Evolutionary conservation across 164 flowering plant genomes (phyloP).

Genomic region (Aristolochia californica): DNA sequence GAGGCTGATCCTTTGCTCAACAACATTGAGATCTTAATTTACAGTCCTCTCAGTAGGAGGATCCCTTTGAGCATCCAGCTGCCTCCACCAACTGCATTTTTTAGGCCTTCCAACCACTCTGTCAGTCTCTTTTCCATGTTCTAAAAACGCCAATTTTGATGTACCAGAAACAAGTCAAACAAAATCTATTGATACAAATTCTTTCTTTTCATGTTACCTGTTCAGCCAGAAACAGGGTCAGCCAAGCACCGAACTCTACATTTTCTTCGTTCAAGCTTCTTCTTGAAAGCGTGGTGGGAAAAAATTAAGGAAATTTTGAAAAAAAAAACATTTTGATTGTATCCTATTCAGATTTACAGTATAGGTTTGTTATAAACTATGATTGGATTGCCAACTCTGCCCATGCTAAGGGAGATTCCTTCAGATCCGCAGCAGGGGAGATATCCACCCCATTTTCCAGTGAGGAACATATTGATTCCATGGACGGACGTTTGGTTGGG

Average conservation of each 20-base stretch:
- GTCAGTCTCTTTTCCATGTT: too few relatives aligned
- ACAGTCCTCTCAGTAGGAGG: too few relatives aligned
- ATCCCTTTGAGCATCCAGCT: too few relatives aligned
- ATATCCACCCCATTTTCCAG: conserved; percentile 60
- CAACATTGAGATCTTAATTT: too few relatives aligned
- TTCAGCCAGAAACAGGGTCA: conserved; percentile 2
- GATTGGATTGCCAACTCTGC: conserved; percentile 85
- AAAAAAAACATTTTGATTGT: conserved; percentile 5
- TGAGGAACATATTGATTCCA: conserved; percentile 42
- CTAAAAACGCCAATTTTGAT: too few relatives aligned
- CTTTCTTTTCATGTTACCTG: background rate
- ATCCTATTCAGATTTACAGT: conserved; percentile 25
- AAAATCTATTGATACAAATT: background rate
- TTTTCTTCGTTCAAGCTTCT: conserved; percentile 20
- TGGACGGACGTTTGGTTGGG: conserved; percentile 37
- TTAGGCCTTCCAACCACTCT: too few relatives aligned
- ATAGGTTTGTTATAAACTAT: conserved; percentile 25
- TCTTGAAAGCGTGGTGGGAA: conserved; percentile 9
- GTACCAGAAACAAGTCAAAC: background rate
- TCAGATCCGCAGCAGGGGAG: conserved; percentile 49
- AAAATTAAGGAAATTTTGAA: conserved; percentile 4
- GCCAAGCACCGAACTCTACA: conserved; percentile 4
- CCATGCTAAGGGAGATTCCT: conserved; percentile 86
- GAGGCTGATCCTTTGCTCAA: too few relatives aligned
- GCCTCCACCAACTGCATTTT: too few relatives aligned